These are phyloP conservation scores for Durusdinium trenchii DNA, from an alignment of 73 alveolate genomes.

Conservation along the genomic window DNA sequence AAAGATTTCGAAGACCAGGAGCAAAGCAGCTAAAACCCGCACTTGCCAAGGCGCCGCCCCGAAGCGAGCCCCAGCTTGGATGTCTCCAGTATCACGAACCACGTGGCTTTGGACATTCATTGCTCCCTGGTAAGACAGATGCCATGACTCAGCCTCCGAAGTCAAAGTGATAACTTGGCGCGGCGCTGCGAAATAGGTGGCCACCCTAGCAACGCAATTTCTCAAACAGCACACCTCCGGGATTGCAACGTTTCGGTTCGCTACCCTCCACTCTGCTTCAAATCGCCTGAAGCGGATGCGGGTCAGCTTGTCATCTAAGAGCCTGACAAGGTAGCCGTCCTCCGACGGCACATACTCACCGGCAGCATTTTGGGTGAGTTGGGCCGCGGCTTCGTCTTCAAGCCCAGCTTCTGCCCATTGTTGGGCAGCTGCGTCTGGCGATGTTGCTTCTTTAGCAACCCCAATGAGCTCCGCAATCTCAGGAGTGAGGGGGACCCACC, in stretches of 20 bases:
- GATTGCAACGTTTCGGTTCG: background rate
- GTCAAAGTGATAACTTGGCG: background rate
- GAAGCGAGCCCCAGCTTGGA: too few relatives aligned
- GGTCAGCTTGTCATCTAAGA: background rate
- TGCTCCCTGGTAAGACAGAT: slow-evolving; percentile 18
- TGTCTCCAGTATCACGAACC: background rate
- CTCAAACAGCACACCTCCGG: background rate
- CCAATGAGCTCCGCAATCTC: background rate
- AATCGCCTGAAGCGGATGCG: background rate
- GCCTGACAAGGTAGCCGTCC: background rate
- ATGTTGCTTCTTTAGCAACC: background rate
- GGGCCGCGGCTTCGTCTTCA: background rate
- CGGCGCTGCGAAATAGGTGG: background rate
- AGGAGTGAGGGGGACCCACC: background rate
- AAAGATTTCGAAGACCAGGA: too few relatives aligned
- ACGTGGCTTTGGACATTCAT: background rate
- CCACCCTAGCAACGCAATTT: background rate
- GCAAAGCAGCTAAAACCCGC: too few relatives aligned
- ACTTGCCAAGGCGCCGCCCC: too few relatives aligned
- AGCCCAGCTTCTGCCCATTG: background rate
- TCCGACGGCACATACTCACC: background rate
- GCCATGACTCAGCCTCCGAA: background rate
- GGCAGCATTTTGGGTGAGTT: background rate
- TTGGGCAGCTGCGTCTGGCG: background rate
- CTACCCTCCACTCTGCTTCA: slow-evolving; percentile 4